These are phyloP conservation scores for Kazachstania sp. DNA, from an alignment of 1,139 yeast species.

Conservation along the genomic window DNA sequence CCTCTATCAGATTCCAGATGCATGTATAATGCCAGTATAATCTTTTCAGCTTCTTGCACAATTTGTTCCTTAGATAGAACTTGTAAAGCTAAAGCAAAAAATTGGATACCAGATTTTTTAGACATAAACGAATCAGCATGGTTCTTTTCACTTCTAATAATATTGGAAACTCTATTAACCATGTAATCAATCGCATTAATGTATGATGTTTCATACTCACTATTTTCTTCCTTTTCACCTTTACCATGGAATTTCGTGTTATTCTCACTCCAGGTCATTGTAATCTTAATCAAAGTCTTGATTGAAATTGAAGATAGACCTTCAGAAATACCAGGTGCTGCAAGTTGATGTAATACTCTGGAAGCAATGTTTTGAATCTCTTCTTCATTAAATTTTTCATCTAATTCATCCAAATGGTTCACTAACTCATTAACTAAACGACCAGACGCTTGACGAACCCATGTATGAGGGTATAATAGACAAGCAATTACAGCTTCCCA, in stretches of 20 bases:
- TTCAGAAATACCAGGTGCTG: slow-evolving; percentile 66
- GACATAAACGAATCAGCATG: slow-evolving; percentile 46
- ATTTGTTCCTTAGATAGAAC: slow-evolving; percentile 38
- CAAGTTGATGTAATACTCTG: slow-evolving; percentile 65
- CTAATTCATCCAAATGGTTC: slow-evolving; percentile 34
- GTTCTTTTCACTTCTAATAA: slow-evolving; percentile 58
- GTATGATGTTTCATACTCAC: slow-evolving; percentile 15
- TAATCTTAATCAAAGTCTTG: slow-evolving; percentile 56
- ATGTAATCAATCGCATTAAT: slow-evolving; percentile 54
- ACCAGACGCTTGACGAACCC: slow-evolving; percentile 75
- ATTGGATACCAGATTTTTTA: slow-evolving; percentile 58
- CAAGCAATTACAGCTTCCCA: slow-evolving; percentile 51
- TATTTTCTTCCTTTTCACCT: slow-evolving; percentile 12
- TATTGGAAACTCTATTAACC: slow-evolving; percentile 48
- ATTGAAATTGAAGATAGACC: slow-evolving; percentile 58
- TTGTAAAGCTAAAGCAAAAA: slow-evolving; percentile 50
- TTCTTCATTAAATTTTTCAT: slow-evolving; percentile 25
- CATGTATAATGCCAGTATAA: slow-evolving; percentile 54
- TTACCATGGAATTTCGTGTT: slow-evolving; percentile 33
- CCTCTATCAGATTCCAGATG: slow-evolving; percentile 40
- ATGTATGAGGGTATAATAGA: slow-evolving; percentile 78
- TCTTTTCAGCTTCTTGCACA: slow-evolving; percentile 36
- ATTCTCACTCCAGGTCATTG: slow-evolving; percentile 53
- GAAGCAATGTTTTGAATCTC: slow-evolving; percentile 59
- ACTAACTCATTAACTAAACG: slow-evolving; percentile 51